Percentiles rank a stretch among this genome's conserved stretches.
Evolutionary conservation across 1,139 yeast species (phyloP).

Genomic region (Magnusiomyces clavatus): DNA sequence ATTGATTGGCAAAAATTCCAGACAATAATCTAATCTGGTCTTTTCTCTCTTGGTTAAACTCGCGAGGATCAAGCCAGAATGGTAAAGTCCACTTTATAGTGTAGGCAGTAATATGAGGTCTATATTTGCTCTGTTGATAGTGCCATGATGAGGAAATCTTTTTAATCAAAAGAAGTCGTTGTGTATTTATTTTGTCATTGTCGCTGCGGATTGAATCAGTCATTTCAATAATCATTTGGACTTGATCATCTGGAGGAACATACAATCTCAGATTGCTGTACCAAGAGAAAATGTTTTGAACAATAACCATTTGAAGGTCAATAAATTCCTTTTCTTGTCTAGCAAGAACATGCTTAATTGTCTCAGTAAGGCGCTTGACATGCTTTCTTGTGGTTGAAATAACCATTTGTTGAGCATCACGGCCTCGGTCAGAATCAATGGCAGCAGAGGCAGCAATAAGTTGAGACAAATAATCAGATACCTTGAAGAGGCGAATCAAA

Average conservation of each 20-base stretch:
- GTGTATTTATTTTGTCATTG: constrained; percentile 42
- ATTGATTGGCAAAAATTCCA: constrained; percentile 30
- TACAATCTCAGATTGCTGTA: constrained; percentile 20
- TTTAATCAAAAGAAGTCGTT: constrained; percentile 52
- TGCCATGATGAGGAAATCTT: constrained; percentile 47
- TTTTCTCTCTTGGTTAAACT: constrained; percentile 24
- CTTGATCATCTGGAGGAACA: constrained; percentile 24
- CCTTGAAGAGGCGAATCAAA: constrained; percentile 21
- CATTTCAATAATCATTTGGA: constrained; percentile 25
- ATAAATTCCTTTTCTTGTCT: constrained; percentile 19
- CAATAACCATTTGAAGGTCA: constrained; percentile 21
- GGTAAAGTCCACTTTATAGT: constrained; percentile 51
- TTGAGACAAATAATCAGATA: constrained; percentile 23
- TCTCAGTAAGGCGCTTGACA: constrained; percentile 21
- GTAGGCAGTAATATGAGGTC: constrained; percentile 42
- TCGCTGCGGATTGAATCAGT: constrained; percentile 24
- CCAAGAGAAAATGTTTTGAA: constrained; percentile 20
- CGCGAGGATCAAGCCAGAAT: constrained; percentile 23
- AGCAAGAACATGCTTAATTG: constrained; percentile 19
- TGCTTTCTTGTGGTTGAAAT: constrained; percentile 17
- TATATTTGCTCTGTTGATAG: constrained; percentile 34
- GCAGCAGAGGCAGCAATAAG: constrained; percentile 25
- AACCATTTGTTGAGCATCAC: constrained; percentile 19
- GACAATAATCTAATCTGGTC: constrained; percentile 28
- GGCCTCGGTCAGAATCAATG: constrained; percentile 24